These are phyloP conservation scores for Colletotrichum kahawae DNA, from an alignment of 2,329 filamentous ascomycete species.

Conservation along the genomic window DNA sequence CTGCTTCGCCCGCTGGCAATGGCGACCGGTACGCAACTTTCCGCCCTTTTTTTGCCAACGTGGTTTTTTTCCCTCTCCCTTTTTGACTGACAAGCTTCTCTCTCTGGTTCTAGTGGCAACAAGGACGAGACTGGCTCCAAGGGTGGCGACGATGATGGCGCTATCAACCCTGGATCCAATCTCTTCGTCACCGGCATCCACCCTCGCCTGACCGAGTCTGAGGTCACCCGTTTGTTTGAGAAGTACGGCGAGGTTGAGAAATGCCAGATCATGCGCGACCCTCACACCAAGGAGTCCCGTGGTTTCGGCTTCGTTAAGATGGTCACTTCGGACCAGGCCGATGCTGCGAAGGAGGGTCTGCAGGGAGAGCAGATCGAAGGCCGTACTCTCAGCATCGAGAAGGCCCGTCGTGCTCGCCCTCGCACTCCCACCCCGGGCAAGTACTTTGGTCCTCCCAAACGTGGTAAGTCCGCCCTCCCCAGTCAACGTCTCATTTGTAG, in stretches of 20 bases:
- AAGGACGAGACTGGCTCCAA: slow-evolving; percentile 58
- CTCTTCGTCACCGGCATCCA: slow-evolving; percentile 99
- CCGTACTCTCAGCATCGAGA: slow-evolving; percentile 96
- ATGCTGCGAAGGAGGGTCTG: slow-evolving; percentile 94
- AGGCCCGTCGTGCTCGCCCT: slow-evolving; percentile 92
- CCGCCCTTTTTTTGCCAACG: background rate
- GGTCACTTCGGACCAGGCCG: slow-evolving; percentile 91
- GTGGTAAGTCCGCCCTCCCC: slow-evolving; percentile 67
- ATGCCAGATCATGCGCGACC: slow-evolving; percentile 99
- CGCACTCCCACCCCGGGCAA: slow-evolving; percentile 96
- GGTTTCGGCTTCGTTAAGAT: slow-evolving; percentile 99
- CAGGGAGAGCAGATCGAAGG: slow-evolving; percentile 96
- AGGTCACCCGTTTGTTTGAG: slow-evolving; percentile 94
- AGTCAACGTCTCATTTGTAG: background rate
- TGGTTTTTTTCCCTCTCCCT: background rate
- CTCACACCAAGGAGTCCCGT: slow-evolving; percentile 97
- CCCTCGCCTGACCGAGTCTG: slow-evolving; percentile 85
- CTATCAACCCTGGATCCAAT: slow-evolving; percentile 93
- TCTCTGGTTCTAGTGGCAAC: slow-evolving; percentile 39
- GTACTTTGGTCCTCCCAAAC: slow-evolving; percentile 98
- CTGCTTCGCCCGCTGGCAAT: slow-evolving; percentile 64
- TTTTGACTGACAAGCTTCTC: slow-evolving; percentile 9
- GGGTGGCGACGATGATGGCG: slow-evolving; percentile 74
- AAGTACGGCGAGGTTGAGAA: slow-evolving; percentile 99
- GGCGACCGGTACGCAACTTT: slow-evolving; percentile 49